phyloP scores from a whole-genome alignment of 202 grass and related monocot species.

The Eragrostis tef region DNA sequence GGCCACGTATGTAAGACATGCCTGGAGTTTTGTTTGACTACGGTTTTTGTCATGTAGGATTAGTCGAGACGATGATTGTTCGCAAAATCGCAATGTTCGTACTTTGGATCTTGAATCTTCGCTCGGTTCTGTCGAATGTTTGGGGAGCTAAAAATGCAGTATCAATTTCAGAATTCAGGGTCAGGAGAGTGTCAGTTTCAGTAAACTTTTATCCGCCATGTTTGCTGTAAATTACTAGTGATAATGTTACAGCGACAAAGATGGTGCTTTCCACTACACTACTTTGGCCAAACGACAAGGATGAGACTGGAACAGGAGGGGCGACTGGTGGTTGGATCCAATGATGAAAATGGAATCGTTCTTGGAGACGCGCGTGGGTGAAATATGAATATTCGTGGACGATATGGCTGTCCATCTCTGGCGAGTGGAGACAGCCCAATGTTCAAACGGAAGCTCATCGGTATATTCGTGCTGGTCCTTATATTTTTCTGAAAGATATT shows the following conservation, averaged over 20 bases:
- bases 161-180: no score
- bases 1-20: not conserved
- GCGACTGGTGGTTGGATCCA: slow-evolving; percentile 1
- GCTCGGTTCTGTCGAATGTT: not conserved
- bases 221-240: not conserved
- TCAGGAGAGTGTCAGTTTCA: not conserved
- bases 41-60: not conserved
- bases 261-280: not conserved
- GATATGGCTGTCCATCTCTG: not conserved
- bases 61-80: not conserved
- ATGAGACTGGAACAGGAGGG: not conserved
- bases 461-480: slow-evolving; percentile 36
- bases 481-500: not conserved
- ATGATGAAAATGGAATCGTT: slow-evolving; percentile 21
- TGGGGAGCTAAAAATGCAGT: not conserved
- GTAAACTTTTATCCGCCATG: not conserved
- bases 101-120: no score
- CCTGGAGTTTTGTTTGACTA: not conserved
- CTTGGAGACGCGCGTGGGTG: not conserved
- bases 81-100: not conserved
- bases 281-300: not conserved
- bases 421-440: not conserved
- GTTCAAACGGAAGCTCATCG: not conserved
- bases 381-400: slow-evolving; percentile 32
- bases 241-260: not conserved